Evolutionary conservation across 768 basidiomycete species (phyloP).

Genomic region (Harrya chromipes): DNA sequence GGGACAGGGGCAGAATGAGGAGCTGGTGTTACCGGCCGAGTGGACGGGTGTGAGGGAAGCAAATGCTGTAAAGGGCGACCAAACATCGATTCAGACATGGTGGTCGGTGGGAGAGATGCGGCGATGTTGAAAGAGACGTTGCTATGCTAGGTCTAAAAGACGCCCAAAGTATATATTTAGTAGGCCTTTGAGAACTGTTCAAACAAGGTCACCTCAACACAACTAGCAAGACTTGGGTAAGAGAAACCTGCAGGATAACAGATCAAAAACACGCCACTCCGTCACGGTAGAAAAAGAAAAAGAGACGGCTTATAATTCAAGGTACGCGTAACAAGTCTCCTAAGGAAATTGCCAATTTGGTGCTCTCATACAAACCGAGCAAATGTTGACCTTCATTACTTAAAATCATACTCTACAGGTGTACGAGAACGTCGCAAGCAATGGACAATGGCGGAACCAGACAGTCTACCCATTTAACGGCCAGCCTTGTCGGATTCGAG

Average conservation of each 20-base stretch:
- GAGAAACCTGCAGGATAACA: neutral
- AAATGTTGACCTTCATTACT: too few species aligned
- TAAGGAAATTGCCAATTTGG: constrained; percentile 14
- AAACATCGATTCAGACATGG: constrained; percentile 31
- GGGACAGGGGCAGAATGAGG: constrained; percentile 15
- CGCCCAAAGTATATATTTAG: constrained; percentile 18
- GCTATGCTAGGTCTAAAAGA: constrained; percentile 4
- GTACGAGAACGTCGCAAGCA: too few species aligned
- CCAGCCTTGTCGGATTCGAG: too few species aligned
- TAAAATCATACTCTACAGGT: too few species aligned
- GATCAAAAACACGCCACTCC: neutral
- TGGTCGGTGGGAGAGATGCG: constrained; percentile 13
- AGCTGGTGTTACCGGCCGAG: neutral
- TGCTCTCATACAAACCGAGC: too few species aligned
- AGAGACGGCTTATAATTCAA: too few species aligned
- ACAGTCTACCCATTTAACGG: too few species aligned
- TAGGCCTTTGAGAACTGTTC: neutral
- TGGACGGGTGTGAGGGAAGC: constrained; percentile 13
- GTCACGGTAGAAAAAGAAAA: too few species aligned
- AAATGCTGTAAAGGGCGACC: constrained; percentile 27
- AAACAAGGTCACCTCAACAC: constrained; percentile 13
- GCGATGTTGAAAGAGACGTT: constrained; percentile 9
- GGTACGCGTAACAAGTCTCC: too few species aligned
- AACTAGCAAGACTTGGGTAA: neutral
- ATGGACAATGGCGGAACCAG: too few species aligned